Evolutionary conservation across 2,329 filamentous ascomycete genomes (phyloP).

Genomic region (Cytospora leucostoma): DNA sequence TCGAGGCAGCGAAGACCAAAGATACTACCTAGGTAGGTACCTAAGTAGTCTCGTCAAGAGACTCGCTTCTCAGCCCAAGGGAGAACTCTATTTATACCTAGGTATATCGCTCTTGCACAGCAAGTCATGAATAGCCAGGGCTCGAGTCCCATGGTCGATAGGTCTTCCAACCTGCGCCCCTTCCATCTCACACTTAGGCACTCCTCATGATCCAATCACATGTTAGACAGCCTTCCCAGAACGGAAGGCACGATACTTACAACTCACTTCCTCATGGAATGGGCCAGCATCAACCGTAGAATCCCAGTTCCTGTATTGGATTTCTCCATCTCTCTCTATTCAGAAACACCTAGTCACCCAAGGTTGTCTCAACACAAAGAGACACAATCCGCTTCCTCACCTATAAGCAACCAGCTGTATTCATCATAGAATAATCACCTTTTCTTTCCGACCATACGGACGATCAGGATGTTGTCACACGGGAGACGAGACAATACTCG

Average conservation of each 20-base stretch:
- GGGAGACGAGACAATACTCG: conserved; percentile 1
- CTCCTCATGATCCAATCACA: no score
- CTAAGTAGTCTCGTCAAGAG: not conserved
- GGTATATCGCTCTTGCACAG: no score
- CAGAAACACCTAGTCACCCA: not conserved
- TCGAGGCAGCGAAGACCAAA: not conserved
- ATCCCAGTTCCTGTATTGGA: no score
- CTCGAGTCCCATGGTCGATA: no score
- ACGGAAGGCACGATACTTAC: no score
- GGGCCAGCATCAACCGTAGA: no score
- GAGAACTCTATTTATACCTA: not conserved
- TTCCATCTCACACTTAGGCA: no score
- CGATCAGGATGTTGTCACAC: conserved; percentile 7
- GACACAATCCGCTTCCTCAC: not conserved
- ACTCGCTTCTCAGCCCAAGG: not conserved
- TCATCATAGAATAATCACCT: not conserved
- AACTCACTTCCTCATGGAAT: no score
- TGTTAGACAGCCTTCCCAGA: no score
- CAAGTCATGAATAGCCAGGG: no score
- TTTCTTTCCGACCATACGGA: not conserved
- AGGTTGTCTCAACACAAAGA: not conserved
- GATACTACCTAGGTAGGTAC: no score
- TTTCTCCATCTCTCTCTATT: not conserved
- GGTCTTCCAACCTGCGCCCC: no score
- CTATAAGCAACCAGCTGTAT: not conserved